Evolutionary conservation across 176 grass and related monocot genomes (phyloP), one percentile per base, ranked within the genome.

Genomic region (Cymbopogon citratus): DNA sequence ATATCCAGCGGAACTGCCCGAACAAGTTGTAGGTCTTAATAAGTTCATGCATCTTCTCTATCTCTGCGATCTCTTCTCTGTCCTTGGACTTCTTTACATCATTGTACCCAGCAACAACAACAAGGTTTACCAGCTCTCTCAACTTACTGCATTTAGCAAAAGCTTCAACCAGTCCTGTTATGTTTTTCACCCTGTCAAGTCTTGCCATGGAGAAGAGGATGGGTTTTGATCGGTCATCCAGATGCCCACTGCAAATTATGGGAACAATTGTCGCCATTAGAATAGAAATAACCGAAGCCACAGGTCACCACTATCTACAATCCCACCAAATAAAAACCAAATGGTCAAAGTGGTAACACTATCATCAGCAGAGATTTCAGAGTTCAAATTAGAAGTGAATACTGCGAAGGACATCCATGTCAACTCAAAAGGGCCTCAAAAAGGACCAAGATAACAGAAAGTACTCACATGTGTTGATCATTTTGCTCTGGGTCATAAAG

Each of bases 171-270:
- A 95, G 76, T 39, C 95, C 95, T 49, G 95, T 95, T 77, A 98
- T 95, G 76, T 98, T 98, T 63, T 98, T 98, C 76, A 98, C 95
- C 33, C 67, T 64, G 73, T 98, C 92, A 39, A 95, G 89, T 79
- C 92, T 90, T 82, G 95, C 95, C 95, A 98, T 95, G 28, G 95
- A 98, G 82, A 98, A 98, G 72, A 95, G 84, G 44, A 95, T 98
- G 51, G 95, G 92, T 71, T 98, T 98, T 19, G 92, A 88, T 59
- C 40, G 75, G 66, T 98, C 95, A 89, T 95, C 92, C 68, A 98
- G 74, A 86, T 80, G 76, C 57, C 95, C 95, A 86, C 92, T 98
- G 89, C 81, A 62, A 87, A 34, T 52, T 24, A 69, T 19, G 23
- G 75, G 28, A 71, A 73, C 48, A 71, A 66, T 68, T 68, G 25